These are phyloP conservation scores for Geotrichum cucujoidarum DNA, from an alignment of 1,139 yeast species.

Conservation along the genomic window DNA sequence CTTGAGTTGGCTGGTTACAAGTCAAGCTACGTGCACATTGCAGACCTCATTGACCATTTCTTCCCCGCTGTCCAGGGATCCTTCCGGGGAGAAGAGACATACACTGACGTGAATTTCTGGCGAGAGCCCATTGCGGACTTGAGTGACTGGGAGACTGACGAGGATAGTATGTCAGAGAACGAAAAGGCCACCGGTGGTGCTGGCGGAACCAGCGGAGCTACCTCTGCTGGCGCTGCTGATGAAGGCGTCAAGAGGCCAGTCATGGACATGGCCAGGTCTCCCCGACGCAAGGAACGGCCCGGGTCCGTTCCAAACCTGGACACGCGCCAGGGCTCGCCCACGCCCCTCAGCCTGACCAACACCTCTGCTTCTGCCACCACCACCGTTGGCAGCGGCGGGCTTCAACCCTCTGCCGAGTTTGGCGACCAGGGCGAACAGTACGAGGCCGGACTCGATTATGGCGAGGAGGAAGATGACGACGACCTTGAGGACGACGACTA, in stretches of 20 bases:
- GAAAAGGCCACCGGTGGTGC: slow-evolving; percentile 17
- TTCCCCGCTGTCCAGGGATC: slow-evolving; percentile 63
- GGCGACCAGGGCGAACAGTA: slow-evolving; percentile 18
- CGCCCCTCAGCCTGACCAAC: too few relatives aligned
- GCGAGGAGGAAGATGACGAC: slow-evolving; percentile 24
- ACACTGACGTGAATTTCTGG: slow-evolving; percentile 89
- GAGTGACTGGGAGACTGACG: slow-evolving; percentile 47
- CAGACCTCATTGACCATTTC: slow-evolving; percentile 93
- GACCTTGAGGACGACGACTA: slow-evolving; percentile 18
- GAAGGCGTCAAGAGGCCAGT: slow-evolving; percentile 16
- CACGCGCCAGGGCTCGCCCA: too few relatives aligned
- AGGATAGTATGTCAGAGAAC: slow-evolving; percentile 26
- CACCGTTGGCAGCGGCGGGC: neutral
- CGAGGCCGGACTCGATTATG: slow-evolving; percentile 25
- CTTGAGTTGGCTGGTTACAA: slow-evolving; percentile 90
- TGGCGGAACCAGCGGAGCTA: neutral
- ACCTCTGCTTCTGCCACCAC: too few relatives aligned
- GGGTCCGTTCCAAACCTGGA: too few relatives aligned
- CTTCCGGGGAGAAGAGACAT: slow-evolving; percentile 45
- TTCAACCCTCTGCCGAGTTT: slow-evolving; percentile 1
- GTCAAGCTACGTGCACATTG: slow-evolving; percentile 81
- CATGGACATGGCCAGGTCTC: slow-evolving; percentile 16
- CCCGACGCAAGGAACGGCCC: slow-evolving; percentile 6
- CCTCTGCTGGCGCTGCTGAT: too few relatives aligned
- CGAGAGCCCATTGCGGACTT: slow-evolving; percentile 69